Evolutionary conservation across 2,329 filamentous ascomycete genomes (phyloP).

Genomic region (Chaetomiaceae sp.): DNA sequence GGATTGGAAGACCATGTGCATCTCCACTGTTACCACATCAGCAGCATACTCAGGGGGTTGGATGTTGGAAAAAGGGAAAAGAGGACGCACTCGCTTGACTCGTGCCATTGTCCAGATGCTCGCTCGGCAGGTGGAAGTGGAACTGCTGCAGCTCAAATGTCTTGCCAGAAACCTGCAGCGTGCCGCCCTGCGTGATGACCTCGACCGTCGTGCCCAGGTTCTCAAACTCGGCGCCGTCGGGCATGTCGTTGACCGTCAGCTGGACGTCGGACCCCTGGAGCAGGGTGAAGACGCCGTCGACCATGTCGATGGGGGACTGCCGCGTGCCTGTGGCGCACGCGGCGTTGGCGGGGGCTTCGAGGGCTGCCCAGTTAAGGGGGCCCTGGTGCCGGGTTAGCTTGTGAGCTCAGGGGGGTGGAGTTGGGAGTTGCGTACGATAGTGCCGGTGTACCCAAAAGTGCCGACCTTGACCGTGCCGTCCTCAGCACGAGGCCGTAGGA

Average conservation of each 20-base stretch:
- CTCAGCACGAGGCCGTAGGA: conserved; percentile 27
- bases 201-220: conserved; percentile 56
- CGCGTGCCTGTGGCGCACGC: conserved; percentile 47
- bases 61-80: background rate
- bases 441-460: conserved; percentile 31
- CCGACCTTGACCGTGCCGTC: conserved; percentile 30
- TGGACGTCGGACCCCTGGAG: conserved; percentile 31
- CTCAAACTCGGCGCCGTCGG: conserved; percentile 46
- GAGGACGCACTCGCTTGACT: conserved; percentile 40
- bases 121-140: conserved; percentile 48
- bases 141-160: conserved; percentile 42
- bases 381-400: conserved; percentile 15
- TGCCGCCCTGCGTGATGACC: conserved; percentile 42
- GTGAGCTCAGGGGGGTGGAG: too few relatives aligned
- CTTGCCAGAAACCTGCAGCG: conserved; percentile 33
- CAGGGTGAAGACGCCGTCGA: conserved; percentile 32
- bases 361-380: conserved; percentile 25
- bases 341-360: conserved; percentile 34
- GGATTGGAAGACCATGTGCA: conserved; percentile 57
- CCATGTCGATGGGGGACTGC: conserved; percentile 57
- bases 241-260: conserved; percentile 40
- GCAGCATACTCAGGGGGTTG: too few relatives aligned
- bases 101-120: conserved; percentile 43
- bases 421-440: conserved; percentile 14
- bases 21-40: conserved; percentile 43